phyloP scores from a whole-genome alignment of 176 grass and related monocot genomes.

The Microstegium vimineum region DNA sequence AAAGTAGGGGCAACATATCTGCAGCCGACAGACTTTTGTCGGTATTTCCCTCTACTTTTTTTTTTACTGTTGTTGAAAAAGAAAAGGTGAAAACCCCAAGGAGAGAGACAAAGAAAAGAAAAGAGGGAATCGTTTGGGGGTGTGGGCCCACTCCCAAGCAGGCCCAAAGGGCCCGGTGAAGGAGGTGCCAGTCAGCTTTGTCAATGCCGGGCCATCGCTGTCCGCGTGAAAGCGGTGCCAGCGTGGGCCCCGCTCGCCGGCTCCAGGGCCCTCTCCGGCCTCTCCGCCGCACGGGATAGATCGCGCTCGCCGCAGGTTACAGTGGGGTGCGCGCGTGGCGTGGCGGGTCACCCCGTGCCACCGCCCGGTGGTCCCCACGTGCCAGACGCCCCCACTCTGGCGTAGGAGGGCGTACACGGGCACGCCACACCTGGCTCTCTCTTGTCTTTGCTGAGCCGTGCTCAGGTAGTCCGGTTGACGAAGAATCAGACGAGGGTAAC shows the following conservation, averaged over 20 bases:
- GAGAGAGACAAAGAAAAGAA: background rate
- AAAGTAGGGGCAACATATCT: background rate
- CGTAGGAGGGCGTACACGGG: background rate
- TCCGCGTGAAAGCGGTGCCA: constrained; percentile 33
- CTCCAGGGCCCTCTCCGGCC: background rate
- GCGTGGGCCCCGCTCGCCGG: background rate
- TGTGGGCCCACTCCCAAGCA: no score
- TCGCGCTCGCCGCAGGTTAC: background rate
- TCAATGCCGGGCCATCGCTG: constrained; percentile 46
- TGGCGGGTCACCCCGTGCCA: background rate
- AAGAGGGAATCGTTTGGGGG: background rate
- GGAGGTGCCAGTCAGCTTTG: constrained; percentile 31
- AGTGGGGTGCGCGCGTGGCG: no score
- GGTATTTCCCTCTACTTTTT: background rate
- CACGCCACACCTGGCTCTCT: no score
- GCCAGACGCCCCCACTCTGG: no score
- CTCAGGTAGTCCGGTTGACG: no score
- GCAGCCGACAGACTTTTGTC: background rate
- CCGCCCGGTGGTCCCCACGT: background rate
- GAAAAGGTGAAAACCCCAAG: background rate
- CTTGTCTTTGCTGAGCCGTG: background rate
- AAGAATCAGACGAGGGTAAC: no score
- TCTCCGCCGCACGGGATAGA: background rate
- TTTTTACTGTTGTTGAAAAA: no score
- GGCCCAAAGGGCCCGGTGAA: background rate